Conservation (phyloP, 1,284 basidiomycete species). For the Ustilago nuda region DNA sequence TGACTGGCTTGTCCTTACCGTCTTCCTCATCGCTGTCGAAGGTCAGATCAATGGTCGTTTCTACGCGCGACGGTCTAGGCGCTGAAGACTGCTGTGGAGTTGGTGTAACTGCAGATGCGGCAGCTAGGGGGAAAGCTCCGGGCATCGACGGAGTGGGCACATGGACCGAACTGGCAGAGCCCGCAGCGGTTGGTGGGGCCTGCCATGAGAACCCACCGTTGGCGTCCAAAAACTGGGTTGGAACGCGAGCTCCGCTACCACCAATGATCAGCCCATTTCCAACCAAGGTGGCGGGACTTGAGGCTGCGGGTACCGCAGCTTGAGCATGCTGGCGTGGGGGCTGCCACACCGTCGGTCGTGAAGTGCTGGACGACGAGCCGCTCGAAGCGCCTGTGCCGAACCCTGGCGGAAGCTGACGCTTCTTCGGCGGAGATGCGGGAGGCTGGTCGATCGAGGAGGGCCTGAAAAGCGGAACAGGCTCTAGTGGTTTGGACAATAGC, state of each 20-base stretch:
- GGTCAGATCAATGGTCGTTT: constrained; percentile 43
- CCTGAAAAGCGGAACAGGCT: constrained; percentile 32
- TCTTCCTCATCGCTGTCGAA: constrained; percentile 43
- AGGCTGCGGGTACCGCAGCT: neutral
- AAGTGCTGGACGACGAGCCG: constrained; percentile 1
- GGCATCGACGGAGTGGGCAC: constrained; percentile 8
- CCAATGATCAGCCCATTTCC: constrained; percentile 37
- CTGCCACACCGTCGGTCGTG: constrained; percentile 19
- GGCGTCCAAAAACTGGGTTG: constrained; percentile 52
- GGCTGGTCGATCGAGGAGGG: constrained; percentile 3
- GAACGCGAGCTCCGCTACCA: constrained; percentile 60
- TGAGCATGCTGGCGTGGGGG: constrained; percentile 2
- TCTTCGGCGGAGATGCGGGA: neutral
- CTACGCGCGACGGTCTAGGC: neutral
- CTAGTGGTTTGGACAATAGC: constrained; percentile 43
- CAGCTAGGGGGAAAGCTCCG: constrained; percentile 9
- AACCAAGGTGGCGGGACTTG: neutral
- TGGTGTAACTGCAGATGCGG: neutral
- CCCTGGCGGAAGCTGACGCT: constrained; percentile 30
- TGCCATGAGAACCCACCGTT: constrained; percentile 41
- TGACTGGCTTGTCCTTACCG: constrained; percentile 14
- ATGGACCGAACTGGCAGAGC: neutral
- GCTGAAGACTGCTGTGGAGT: neutral
- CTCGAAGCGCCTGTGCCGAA: constrained; percentile 6
- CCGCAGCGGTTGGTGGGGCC: neutral